Base-by-base conservation (phyloP, 2,329 filamentous ascomycete species). In the Sporothrix inflata region DNA sequence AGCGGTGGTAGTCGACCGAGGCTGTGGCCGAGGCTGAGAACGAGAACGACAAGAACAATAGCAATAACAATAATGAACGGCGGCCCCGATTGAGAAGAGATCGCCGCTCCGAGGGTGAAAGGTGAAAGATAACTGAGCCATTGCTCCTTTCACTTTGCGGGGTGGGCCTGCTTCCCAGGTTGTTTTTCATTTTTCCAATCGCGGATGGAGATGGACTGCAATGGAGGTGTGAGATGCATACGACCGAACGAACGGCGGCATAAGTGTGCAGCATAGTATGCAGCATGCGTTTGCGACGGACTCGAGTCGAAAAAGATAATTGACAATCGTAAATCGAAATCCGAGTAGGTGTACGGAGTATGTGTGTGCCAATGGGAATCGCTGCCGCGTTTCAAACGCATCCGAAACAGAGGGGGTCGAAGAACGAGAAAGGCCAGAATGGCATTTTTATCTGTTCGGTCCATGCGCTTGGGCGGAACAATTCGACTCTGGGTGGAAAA, bases 371-470 rank as follows among this genome's bases (percentile, higher is more conserved):
- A 53, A 68, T 40, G 47, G 19, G 12, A 68, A 55, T 8, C 47
- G 21, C 27, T 68, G 65, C 65, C 27, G 65, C 34, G 65, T 68
- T 55, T 68, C 51, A 69, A 69, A 69, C 24, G n/a, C 51, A 38
- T 49, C 66, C 66, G 66, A 55, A 69, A 69, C 66, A 69, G 66
- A 67, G 1, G 34, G 57, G 34, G 34, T 63, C 34, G 57, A 24
- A 9, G 16, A 0, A 21, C 6, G n/a, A 7, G 3, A n/a, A 61
- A 30, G 5, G 27, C 8, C 7, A 34, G 53, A 57, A 30, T 34
- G 0, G 12, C 24, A 57, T 30, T 57, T 19, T 53, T 8, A n/a
- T 24, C 30, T 6, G 30, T 34, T 34, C 30, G 12, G 53, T 57
- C 53, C 53, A 57, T 40, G 57, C 57, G 34, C 34, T 6, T 3